Evolutionary conservation across 768 basidiomycete genomes (phyloP).

Genomic region (Chalciporus chontae): DNA sequence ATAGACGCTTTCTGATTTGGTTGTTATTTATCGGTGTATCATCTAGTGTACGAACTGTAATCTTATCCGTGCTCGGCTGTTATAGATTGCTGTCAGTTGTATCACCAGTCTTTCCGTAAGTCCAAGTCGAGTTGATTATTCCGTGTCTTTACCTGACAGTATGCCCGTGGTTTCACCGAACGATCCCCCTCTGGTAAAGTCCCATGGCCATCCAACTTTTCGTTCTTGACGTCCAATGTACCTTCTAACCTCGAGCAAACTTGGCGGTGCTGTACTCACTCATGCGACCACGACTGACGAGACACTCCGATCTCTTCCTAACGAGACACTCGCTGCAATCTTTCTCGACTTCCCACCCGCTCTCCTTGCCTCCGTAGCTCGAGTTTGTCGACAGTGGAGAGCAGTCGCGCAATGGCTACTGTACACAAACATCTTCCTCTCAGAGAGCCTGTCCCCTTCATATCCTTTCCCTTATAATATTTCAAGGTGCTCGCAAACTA

Average conservation of each 20-base stretch:
- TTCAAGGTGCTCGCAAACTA: slow-evolving; percentile 49
- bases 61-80: slow-evolving; percentile 3
- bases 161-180: slow-evolving; percentile 13
- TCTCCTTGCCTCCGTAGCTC: neutral
- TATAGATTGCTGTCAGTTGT: neutral
- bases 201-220: neutral
- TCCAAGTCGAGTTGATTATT: neutral
- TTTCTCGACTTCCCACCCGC: slow-evolving; percentile 11
- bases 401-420: slow-evolving; percentile 58
- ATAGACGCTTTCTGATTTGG: slow-evolving; percentile 36
- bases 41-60: slow-evolving; percentile 31
- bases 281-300: neutral
- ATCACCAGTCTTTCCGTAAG: neutral
- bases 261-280: no score
- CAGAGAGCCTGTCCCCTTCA: slow-evolving; percentile 42
- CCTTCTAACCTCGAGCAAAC: neutral
- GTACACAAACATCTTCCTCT: slow-evolving; percentile 49
- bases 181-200: neutral
- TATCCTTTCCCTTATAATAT: slow-evolving; percentile 42
- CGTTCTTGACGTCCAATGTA: neutral
- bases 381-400: slow-evolving; percentile 9
- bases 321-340: slow-evolving; percentile 10
- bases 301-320: slow-evolving; percentile 4
- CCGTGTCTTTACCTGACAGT: neutral
- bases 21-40: slow-evolving; percentile 33